Conservation (phyloP, 768 basidiomycete genomes). For the Leccinum rimulosum region DNA sequence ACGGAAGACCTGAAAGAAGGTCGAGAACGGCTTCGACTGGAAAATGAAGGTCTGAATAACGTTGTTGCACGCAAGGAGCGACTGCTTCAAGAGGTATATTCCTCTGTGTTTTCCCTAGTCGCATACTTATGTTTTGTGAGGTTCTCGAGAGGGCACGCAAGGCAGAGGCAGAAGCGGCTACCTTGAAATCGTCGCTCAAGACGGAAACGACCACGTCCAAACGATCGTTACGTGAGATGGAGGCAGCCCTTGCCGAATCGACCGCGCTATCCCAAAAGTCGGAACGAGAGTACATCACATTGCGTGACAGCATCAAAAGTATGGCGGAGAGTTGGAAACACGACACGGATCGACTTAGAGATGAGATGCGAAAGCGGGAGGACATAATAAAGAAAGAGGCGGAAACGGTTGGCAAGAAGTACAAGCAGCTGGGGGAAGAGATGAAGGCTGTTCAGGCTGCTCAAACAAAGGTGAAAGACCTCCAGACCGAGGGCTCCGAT, state of each 20-base stretch:
- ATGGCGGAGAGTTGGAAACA: conserved; percentile 71
- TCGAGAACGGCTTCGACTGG: conserved; percentile 74
- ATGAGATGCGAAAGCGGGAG: conserved; percentile 75
- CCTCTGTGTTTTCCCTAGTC: neutral
- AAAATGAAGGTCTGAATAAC: conserved; percentile 87
- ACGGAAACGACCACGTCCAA: conserved; percentile 69
- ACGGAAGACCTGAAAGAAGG: conserved; percentile 89
- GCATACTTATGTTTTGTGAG: conserved; percentile 31
- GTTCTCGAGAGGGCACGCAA: conserved; percentile 83
- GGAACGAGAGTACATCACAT: conserved; percentile 77
- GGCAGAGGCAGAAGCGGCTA: conserved; percentile 72
- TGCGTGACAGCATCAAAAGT: conserved; percentile 73
- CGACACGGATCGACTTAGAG: conserved; percentile 67
- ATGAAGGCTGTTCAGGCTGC: conserved; percentile 50
- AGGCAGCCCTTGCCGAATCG: conserved; percentile 66
- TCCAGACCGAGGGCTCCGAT: conserved; percentile 49
- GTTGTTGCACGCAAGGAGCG: conserved; percentile 88
- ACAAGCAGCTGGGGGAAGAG: conserved; percentile 60
- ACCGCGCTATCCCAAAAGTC: conserved; percentile 75
- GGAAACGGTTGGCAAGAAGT: conserved; percentile 68
- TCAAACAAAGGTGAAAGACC: conserved; percentile 45
- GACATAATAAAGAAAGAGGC: conserved; percentile 66
- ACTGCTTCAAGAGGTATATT: conserved; percentile 73
- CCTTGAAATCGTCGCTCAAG: conserved; percentile 72
- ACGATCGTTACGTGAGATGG: conserved; percentile 79